Percentiles rank a stretch among this genome's conserved stretches.
Conservation (phyloP, 352 stramenopile genomes). For the Globisporangium alternatum region DNA sequence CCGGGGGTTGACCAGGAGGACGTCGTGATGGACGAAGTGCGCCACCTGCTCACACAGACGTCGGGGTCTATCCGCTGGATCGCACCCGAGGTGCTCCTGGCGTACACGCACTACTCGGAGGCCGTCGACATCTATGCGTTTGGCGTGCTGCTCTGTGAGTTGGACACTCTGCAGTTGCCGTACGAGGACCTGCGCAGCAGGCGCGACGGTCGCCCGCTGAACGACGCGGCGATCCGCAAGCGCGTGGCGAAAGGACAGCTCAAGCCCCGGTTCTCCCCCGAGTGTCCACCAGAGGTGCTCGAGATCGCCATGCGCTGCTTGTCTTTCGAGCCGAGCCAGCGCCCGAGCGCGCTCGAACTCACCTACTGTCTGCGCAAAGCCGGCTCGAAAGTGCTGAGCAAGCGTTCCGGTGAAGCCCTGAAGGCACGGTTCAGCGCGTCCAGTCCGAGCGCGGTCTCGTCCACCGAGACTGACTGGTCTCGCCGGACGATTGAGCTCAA, state of each 20-base stretch:
- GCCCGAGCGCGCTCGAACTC: constrained; percentile 27
- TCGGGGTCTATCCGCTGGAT: constrained; percentile 19
- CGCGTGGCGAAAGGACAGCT: constrained; percentile 29
- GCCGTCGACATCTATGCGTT: constrained; percentile 27
- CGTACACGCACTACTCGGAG: constrained; percentile 20
- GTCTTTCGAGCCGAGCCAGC: constrained; percentile 24
- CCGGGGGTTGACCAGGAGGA: not conserved
- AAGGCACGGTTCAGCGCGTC: constrained; percentile 10
- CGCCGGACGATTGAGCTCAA: constrained; percentile 33
- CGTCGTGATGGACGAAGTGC: constrained; percentile 19
- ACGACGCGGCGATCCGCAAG: constrained; percentile 25
- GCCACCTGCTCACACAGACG: constrained; percentile 18
- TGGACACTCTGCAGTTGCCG: constrained; percentile 22
- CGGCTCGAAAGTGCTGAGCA: constrained; percentile 14
- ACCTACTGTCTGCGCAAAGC: constrained; percentile 22
- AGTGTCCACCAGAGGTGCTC: constrained; percentile 28
- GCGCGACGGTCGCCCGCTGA: constrained; percentile 9
- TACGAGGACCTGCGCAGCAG: constrained; percentile 17
- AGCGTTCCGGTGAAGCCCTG: constrained; percentile 11
- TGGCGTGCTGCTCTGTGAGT: constrained; percentile 20
- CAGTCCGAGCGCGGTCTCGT: constrained; percentile 16
- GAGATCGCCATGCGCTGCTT: constrained; percentile 32
- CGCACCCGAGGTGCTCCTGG: constrained; percentile 21
- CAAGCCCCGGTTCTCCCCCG: constrained; percentile 24
- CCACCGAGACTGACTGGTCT: constrained; percentile 23